Conservation (phyloP, 208 protist genomes). For the Strigomonas culicis region DNA sequence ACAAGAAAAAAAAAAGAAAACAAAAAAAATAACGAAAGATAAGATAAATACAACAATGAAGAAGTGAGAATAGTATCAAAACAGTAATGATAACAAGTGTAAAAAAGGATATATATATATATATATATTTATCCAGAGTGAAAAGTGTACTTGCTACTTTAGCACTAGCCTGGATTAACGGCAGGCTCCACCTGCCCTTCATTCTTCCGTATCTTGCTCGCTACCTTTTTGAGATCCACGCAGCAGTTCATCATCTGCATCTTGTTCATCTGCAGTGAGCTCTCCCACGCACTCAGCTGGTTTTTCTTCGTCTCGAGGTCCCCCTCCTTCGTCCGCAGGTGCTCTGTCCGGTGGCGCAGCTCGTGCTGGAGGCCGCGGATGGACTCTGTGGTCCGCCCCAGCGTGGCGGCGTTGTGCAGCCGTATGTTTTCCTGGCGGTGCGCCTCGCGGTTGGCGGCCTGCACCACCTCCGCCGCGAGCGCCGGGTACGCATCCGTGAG, state of each 20-base stretch:
- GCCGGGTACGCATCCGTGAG: slow-evolving; percentile 16
- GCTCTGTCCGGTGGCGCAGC: slow-evolving; percentile 21
- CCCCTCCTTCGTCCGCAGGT: slow-evolving; percentile 15
- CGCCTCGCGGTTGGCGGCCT: slow-evolving; percentile 8
- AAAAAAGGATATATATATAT: not conserved
- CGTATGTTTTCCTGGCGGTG: slow-evolving; percentile 23
- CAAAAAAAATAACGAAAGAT: slow-evolving; percentile 4
- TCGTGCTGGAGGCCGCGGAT: slow-evolving; percentile 49
- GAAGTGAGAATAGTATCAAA: not conserved
- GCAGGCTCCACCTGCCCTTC: slow-evolving; percentile 4
- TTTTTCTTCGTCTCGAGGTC: slow-evolving; percentile 17
- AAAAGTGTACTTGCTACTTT: not conserved
- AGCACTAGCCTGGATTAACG: not conserved
- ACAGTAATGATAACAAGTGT: not conserved
- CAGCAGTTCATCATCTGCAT: slow-evolving; percentile 23
- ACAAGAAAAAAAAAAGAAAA: not conserved
- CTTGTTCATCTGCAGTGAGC: slow-evolving; percentile 8
- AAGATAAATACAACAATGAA: not conserved
- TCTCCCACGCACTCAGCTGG: slow-evolving; percentile 14
- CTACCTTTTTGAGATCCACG: slow-evolving; percentile 27
- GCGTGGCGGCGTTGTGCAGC: slow-evolving; percentile 30
- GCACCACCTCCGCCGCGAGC: not conserved
- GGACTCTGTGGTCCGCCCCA: slow-evolving; percentile 53
- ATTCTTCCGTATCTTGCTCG: slow-evolving; percentile 23
- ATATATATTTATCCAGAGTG: not conserved